phyloP scores from a whole-genome alignment of 148 eudicot species.

The Rhododendron kiyosumense region DNA sequence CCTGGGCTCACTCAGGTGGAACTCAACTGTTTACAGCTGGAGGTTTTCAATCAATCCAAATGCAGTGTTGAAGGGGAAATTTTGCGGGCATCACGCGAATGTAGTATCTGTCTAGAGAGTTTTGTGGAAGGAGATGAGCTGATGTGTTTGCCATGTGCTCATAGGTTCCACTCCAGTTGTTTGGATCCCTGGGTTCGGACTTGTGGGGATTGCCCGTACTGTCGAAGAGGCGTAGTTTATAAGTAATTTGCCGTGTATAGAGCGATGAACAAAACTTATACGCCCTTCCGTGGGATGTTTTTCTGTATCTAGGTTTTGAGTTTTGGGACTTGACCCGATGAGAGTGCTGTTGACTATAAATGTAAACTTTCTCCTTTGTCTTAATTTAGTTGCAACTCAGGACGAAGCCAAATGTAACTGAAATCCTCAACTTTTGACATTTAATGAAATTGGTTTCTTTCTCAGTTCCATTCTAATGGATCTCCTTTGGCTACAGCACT shows the following conservation, averaged over 20 bases:
- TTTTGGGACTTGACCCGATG: not conserved
- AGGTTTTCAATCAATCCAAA: slow-evolving; percentile 29
- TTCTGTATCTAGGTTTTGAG: not conserved
- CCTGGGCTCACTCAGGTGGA: slow-evolving; percentile 51
- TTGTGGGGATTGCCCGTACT: slow-evolving; percentile 80
- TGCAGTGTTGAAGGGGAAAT: slow-evolving; percentile 2
- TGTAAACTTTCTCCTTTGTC: not conserved
- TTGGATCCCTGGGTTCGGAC: slow-evolving; percentile 71
- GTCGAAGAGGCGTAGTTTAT: slow-evolving; percentile 41
- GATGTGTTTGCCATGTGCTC: slow-evolving; percentile 49
- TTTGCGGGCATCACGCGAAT: slow-evolving; percentile 39
- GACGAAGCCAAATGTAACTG: not conserved
- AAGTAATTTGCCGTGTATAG: slow-evolving; percentile 7
- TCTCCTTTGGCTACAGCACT: not conserved
- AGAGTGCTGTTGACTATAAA: not conserved
- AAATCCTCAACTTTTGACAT: not conserved
- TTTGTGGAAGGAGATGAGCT: slow-evolving; percentile 67
- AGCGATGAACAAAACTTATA: not conserved
- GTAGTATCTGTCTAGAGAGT: slow-evolving; percentile 83
- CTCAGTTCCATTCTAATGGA: not conserved
- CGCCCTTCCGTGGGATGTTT: not conserved
- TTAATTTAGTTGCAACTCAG: not conserved
- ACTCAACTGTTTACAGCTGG: slow-evolving; percentile 42
- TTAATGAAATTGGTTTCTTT: not conserved
- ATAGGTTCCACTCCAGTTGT: slow-evolving; percentile 66